These are phyloP conservation scores for Fraxinus cuspidata DNA, from an alignment of 257 asterid genomes.

Conservation along the genomic window DNA sequence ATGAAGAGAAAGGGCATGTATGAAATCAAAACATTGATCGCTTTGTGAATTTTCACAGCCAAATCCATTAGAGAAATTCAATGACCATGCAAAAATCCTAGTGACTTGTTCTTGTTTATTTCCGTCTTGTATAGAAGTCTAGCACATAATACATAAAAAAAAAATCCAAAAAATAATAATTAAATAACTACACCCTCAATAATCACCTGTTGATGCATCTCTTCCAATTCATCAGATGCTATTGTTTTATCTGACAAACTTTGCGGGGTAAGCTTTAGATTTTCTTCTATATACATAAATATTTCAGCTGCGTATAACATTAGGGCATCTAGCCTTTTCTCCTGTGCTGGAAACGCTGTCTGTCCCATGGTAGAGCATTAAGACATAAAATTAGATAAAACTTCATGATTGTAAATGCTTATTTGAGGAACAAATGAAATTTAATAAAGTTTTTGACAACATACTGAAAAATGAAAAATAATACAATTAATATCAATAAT, in stretches of 20 bases:
- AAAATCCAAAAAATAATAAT: slow-evolving; percentile 17
- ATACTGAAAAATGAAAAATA: neutral
- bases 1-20: neutral
- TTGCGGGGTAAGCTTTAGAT: slow-evolving; percentile 85
- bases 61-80: neutral
- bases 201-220: slow-evolving; percentile 88
- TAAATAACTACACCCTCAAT: slow-evolving; percentile 21
- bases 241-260: slow-evolving; percentile 88
- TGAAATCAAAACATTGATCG: neutral
- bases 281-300: slow-evolving; percentile 78
- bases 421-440: neutral
- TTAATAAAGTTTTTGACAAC: neutral
- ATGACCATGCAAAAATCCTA: neutral
- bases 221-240: slow-evolving; percentile 89
- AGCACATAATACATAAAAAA: neutral
- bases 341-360: slow-evolving; percentile 89
- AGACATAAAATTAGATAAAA: slow-evolving; percentile 22
- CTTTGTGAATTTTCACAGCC: neutral
- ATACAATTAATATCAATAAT: neutral
- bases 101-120: neutral
- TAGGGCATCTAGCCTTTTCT: slow-evolving; percentile 86
- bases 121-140: neutral
- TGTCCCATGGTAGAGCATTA: slow-evolving; percentile 34
- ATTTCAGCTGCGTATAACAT: slow-evolving; percentile 74
- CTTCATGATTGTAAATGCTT: slow-evolving; percentile 16